Percentiles rank a stretch among this genome's conserved stretches.
Conservation (phyloP, 2,329 filamentous ascomycete species). For the Neonectria neomacrospora region DNA sequence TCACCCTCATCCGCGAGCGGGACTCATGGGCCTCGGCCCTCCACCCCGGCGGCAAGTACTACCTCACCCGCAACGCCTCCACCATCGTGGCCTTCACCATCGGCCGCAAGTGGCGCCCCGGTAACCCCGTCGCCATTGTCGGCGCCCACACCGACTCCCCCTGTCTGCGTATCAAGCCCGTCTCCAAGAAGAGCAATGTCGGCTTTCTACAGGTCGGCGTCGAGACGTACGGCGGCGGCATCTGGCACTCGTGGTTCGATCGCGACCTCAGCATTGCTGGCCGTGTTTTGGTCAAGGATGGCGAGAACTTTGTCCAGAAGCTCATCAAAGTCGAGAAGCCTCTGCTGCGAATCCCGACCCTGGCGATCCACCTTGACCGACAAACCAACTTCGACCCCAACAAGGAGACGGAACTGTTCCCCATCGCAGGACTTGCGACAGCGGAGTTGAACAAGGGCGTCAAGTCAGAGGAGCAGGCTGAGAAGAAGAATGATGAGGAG, state of each 20-base stretch:
- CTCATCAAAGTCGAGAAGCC: constrained; percentile 92
- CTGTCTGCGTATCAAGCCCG: constrained; percentile 90
- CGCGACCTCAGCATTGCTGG: constrained; percentile 92
- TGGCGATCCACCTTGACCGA: constrained; percentile 94
- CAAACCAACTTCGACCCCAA: constrained; percentile 90
- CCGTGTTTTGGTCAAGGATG: constrained; percentile 81
- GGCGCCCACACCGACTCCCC: constrained; percentile 97
- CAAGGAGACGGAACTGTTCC: constrained; percentile 96
- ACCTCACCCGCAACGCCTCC: constrained; percentile 91
- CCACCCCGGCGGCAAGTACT: constrained; percentile 92
- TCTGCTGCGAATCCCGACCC: constrained; percentile 89
- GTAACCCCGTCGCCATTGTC: constrained; percentile 91
- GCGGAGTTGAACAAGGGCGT: constrained; percentile 86
- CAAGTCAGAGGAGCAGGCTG: constrained; percentile 56
- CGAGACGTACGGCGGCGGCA: constrained; percentile 94
- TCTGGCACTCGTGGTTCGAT: constrained; percentile 99
- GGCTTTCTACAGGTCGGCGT: constrained; percentile 96
- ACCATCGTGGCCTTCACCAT: constrained; percentile 94
- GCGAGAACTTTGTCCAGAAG: constrained; percentile 79
- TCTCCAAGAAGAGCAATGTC: constrained; percentile 86
- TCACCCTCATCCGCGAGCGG: constrained; percentile 88
- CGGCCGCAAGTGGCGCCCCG: constrained; percentile 88
- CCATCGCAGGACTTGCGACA: constrained; percentile 87
- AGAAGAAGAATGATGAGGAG: constrained; percentile 51
- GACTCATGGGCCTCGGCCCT: constrained; percentile 87